Percentiles rank a stretch among this genome's conserved stretches.
Evolutionary conservation across 768 basidiomycete species (phyloP).

Genomic region (Termitomyces sp.): DNA sequence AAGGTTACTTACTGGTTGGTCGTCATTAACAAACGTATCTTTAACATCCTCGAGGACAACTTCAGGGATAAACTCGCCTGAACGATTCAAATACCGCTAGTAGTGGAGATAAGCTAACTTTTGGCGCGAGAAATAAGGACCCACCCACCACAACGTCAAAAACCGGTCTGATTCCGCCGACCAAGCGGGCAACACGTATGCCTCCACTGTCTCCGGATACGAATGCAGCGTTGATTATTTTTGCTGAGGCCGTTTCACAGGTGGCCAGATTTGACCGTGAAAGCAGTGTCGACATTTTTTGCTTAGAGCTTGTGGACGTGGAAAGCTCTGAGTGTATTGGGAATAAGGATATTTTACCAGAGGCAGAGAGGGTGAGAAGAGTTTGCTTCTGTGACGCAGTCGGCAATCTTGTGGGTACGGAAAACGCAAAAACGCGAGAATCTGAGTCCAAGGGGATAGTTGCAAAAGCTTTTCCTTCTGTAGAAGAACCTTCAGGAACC

Average conservation of each 20-base stretch:
- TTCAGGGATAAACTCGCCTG: slow-evolving; percentile 47
- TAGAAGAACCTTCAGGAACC: slow-evolving; percentile 31
- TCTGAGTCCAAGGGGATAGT: slow-evolving; percentile 62
- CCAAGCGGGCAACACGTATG: slow-evolving; percentile 48
- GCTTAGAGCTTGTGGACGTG: slow-evolving; percentile 30
- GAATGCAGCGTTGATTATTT: slow-evolving; percentile 44
- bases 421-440: slow-evolving; percentile 39
- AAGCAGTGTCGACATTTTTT: slow-evolving; percentile 43
- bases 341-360: slow-evolving; percentile 54
- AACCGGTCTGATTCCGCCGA: slow-evolving; percentile 51
- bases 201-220: slow-evolving; percentile 31
- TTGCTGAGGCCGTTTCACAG: slow-evolving; percentile 30
- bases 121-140: background rate
- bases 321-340: slow-evolving; percentile 44
- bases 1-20: background rate
- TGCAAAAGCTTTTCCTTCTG: slow-evolving; percentile 49
- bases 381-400: slow-evolving; percentile 23
- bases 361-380: slow-evolving; percentile 51
- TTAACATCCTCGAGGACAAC: slow-evolving; percentile 37
- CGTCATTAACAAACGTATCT: slow-evolving; percentile 1
- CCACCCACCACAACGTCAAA: slow-evolving; percentile 55
- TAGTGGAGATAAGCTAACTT: slow-evolving; percentile 5
- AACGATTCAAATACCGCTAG: slow-evolving; percentile 51
- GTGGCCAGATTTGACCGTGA: slow-evolving; percentile 45
- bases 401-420: slow-evolving; percentile 21